Conservation (phyloP, 306 rosid species). For the Prunus mongolica region DNA sequence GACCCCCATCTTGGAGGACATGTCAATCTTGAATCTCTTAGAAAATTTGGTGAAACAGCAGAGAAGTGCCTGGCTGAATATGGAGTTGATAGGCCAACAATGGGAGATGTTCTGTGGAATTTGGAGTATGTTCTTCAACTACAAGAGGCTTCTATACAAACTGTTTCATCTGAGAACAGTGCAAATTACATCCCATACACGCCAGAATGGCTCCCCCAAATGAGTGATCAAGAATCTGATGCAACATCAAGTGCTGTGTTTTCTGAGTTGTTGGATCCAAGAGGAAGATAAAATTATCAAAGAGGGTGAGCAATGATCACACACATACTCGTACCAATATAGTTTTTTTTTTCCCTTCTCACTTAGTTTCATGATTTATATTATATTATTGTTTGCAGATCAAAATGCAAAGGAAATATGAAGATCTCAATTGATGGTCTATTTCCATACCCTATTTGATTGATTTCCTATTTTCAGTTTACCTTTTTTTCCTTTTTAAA, state of each 20-base stretch:
- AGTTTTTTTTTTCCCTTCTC: neutral
- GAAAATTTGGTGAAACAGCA: constrained; percentile 36
- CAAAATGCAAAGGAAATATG: neutral
- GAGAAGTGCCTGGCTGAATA: constrained; percentile 39
- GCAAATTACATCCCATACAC: constrained; percentile 21
- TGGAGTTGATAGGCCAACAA: constrained; percentile 38
- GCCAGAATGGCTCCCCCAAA: constrained; percentile 22
- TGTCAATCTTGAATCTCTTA: constrained; percentile 20
- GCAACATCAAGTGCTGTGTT: constrained; percentile 31
- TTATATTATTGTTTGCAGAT: neutral
- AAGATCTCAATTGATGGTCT: neutral
- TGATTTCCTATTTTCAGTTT: neutral
- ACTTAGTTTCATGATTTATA: neutral
- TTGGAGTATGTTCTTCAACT: constrained; percentile 42
- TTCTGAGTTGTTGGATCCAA: constrained; percentile 35
- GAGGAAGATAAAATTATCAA: constrained; percentile 19
- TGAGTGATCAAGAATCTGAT: constrained; percentile 23
- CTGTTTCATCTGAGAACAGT: constrained; percentile 10
- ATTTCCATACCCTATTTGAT: neutral
- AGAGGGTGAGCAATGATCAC: neutral
- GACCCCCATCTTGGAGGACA: constrained; percentile 26
- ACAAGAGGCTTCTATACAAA: constrained; percentile 25
- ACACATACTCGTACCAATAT: neutral
- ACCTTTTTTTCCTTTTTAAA: too few species aligned
- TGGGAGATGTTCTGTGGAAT: constrained; percentile 40